Evolutionary conservation across 1,284 basidiomycete genomes (phyloP).

Genomic region (Ganoderma lingzhi): DNA sequence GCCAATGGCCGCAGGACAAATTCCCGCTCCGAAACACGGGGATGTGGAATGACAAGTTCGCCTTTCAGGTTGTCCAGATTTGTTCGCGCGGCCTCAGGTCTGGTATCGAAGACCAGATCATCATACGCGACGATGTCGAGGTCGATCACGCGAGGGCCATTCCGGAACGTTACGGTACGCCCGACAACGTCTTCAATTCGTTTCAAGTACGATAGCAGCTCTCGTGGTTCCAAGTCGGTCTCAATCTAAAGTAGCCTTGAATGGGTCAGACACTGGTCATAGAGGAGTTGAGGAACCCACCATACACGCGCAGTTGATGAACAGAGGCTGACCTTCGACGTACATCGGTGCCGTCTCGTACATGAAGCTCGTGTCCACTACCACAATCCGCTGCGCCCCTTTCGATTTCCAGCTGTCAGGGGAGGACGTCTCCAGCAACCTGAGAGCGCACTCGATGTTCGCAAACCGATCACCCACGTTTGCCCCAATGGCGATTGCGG

Average conservation of each 20-base stretch:
- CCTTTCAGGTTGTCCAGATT: constrained; percentile 63
- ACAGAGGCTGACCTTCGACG: constrained; percentile 87
- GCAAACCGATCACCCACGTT: constrained; percentile 90
- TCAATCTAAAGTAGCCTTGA: constrained; percentile 58
- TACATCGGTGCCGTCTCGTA: constrained; percentile 99
- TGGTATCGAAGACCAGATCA: constrained; percentile 66
- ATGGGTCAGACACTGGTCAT: background rate
- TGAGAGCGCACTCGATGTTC: constrained; percentile 85
- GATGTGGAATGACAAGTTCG: constrained; percentile 87
- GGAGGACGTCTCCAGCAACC: constrained; percentile 59
- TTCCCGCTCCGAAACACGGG: constrained; percentile 83
- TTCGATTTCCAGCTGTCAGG: constrained; percentile 36
- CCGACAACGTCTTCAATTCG: constrained; percentile 81
- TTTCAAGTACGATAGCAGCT: constrained; percentile 78
- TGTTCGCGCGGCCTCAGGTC: constrained; percentile 47
- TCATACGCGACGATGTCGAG: constrained; percentile 91
- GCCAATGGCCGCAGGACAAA: constrained; percentile 91
- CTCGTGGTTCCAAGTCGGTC: constrained; percentile 72
- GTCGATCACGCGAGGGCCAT: constrained; percentile 93
- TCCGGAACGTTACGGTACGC: constrained; percentile 81
- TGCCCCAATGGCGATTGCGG: constrained; percentile 86
- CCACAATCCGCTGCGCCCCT: constrained; percentile 42
- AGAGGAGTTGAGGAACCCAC: constrained; percentile 52
- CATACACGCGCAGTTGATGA: constrained; percentile 92
- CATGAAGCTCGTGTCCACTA: constrained; percentile 89